Conservation (phyloP, 805 yeast genomes). For the Yamadazyma scolyti region DNA sequence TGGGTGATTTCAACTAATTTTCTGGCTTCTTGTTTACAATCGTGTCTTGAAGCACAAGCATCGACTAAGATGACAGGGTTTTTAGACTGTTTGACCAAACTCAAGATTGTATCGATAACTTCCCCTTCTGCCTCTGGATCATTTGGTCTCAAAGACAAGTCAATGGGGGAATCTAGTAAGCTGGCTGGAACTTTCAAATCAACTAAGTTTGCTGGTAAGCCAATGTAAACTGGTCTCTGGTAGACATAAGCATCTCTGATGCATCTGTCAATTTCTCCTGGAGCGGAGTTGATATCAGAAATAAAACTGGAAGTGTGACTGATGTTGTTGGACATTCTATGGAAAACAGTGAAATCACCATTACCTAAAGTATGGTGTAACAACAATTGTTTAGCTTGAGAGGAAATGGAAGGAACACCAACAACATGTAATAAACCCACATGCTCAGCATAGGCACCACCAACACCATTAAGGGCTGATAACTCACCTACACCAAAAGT, state of each 20-base stretch:
- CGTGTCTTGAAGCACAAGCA: constrained; percentile 39
- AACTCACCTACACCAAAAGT: constrained; percentile 43
- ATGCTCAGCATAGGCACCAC: constrained; percentile 40
- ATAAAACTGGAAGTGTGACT: constrained; percentile 35
- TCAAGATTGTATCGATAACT: constrained; percentile 26
- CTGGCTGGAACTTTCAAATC: constrained; percentile 33
- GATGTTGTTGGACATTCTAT: constrained; percentile 37
- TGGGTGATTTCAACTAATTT: constrained; percentile 33
- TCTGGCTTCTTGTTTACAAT: constrained; percentile 30
- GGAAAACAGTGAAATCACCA: constrained; percentile 40
- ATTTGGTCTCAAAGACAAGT: constrained; percentile 29
- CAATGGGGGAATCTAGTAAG: constrained; percentile 33
- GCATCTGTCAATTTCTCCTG: constrained; percentile 36
- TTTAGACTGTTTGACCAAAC: constrained; percentile 21
- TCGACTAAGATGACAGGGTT: constrained; percentile 38
- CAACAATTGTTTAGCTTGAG: constrained; percentile 40
- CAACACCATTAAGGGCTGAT: constrained; percentile 36
- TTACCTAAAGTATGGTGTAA: constrained; percentile 43
- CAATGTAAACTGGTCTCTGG: constrained; percentile 39
- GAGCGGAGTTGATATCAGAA: constrained; percentile 31
- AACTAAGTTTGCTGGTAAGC: constrained; percentile 37
- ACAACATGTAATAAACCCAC: constrained; percentile 38
- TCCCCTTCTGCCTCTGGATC: constrained; percentile 35
- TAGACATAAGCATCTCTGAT: constrained; percentile 34
- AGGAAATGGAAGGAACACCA: constrained; percentile 34